Evolutionary conservation across 768 basidiomycete genomes (phyloP), one percentile per base, ranked within the genome.

Genomic region (Lentinula edodes): DNA sequence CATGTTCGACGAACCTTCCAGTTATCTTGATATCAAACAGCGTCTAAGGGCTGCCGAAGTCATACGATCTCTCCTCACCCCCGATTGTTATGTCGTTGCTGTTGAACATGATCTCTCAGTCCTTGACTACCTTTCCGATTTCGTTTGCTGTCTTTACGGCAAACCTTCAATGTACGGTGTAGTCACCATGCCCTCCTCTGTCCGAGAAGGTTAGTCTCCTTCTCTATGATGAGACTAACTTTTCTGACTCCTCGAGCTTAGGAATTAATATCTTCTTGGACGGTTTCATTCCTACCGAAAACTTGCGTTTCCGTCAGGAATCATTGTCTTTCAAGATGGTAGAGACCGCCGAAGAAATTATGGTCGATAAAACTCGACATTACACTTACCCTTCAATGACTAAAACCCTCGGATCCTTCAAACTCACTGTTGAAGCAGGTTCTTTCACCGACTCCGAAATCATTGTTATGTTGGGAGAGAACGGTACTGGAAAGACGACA

Each of bases 201-300:
- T 98, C 62, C 87, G 97, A 63, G 97, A 99, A 90, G 95, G 93
- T 92, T 62, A 18, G 79, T 18, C 54, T 58, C 12, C 8, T 16
- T 2, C 23, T 18, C 61, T 50, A 50, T 15, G 57, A 12, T n/a
- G 42, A 23, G 42, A 41, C 13, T 20, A 12, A 18, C 39, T 63
- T 52, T 34, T 64, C 45, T 63, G 12, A 58, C 45, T 12, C 3
- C 3, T 35, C 35, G 28, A 48, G 32, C 45, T 53, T 66, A 95
- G 93, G 96, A 66, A 98, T 99, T 80, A 99, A 99, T 76, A 98
- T 98, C 71, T 99, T 99, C 85, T 81, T 99, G 62, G 97, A 99
- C 69, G 97, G 97, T 45, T 95, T 94, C 79, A 94, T 99, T 66
- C 97, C 97, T 5, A 98, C 96, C 16, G 97, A 98, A 74, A 99